These are phyloP conservation scores for Globisporangium abappressorium DNA, from an alignment of 352 stramenopile genomes.

Conservation along the genomic window DNA sequence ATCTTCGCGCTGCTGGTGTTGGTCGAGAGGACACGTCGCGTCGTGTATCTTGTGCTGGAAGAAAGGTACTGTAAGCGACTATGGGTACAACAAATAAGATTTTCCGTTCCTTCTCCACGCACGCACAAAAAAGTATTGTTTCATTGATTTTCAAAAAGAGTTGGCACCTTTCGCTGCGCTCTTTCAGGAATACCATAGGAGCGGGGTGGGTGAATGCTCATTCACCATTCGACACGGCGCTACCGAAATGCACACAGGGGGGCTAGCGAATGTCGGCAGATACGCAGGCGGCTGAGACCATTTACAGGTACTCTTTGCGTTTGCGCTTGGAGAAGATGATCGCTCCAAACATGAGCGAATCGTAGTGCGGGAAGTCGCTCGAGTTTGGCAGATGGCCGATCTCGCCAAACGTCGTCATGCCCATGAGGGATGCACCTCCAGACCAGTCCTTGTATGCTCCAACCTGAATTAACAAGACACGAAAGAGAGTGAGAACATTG, in stretches of 20 bases:
- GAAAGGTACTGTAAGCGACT: neutral
- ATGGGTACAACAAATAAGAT: neutral
- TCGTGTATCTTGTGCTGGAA: no score
- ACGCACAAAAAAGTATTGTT: neutral
- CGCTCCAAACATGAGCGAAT: conserved; percentile 88
- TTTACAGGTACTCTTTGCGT: conserved; percentile 72
- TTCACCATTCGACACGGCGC: neutral
- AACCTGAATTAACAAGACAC: conserved; percentile 36
- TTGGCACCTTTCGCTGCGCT: neutral
- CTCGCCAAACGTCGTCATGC: conserved; percentile 87
- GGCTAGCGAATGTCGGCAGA: neutral
- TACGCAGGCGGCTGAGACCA: neutral
- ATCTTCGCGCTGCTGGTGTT: no score
- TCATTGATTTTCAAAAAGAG: neutral
- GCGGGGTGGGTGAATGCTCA: neutral
- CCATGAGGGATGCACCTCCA: conserved; percentile 75
- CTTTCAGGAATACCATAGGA: neutral
- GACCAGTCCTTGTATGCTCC: conserved; percentile 85
- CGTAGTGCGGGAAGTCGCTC: conserved; percentile 82
- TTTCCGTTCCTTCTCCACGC: neutral
- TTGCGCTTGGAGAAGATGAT: conserved; percentile 87
- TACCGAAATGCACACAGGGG: neutral
- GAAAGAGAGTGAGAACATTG: neutral
- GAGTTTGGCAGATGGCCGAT: conserved; percentile 80
- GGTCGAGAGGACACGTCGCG: no score